phyloP scores from a whole-genome alignment of 768 basidiomycete genomes.

The Tricholoma bakamatsutake region DNA sequence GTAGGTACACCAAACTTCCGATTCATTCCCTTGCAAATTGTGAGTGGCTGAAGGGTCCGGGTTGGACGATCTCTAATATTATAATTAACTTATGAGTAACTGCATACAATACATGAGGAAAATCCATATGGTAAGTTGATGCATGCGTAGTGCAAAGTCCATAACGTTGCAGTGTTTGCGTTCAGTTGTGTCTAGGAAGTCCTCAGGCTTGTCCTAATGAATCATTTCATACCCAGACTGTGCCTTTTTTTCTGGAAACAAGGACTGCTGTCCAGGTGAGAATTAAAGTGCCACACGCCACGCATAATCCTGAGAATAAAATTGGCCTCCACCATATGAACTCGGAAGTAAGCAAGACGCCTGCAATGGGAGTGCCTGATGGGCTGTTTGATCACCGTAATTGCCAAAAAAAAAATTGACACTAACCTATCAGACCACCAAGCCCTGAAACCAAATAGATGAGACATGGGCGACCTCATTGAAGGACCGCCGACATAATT shows the following conservation, averaged over 20 bases:
- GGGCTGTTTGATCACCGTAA: background rate
- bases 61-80: too few relatives aligned
- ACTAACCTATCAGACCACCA: constrained; percentile 17
- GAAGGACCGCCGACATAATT: background rate
- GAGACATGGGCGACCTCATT: background rate
- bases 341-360: constrained; percentile 11
- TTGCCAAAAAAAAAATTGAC: background rate
- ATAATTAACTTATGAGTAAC: too few relatives aligned
- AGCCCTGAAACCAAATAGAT: constrained; percentile 9
- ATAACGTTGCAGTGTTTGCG: background rate
- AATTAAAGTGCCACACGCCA: constrained; percentile 7
- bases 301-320: constrained; percentile 11
- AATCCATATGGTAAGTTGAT: too few relatives aligned
- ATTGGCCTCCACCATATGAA: constrained; percentile 18
- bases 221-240: constrained; percentile 11
- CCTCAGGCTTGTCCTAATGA: background rate
- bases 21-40: background rate
- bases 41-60: too few relatives aligned
- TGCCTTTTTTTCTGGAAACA: constrained; percentile 14
- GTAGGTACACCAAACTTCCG: background rate
- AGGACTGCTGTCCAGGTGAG: constrained; percentile 10
- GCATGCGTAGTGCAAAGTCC: background rate
- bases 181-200: background rate
- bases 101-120: too few relatives aligned
- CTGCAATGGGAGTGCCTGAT: constrained; percentile 17